Conservation (phyloP, 163 green algal genomes). For the Chlamydomonas reinhardtii region DNA sequence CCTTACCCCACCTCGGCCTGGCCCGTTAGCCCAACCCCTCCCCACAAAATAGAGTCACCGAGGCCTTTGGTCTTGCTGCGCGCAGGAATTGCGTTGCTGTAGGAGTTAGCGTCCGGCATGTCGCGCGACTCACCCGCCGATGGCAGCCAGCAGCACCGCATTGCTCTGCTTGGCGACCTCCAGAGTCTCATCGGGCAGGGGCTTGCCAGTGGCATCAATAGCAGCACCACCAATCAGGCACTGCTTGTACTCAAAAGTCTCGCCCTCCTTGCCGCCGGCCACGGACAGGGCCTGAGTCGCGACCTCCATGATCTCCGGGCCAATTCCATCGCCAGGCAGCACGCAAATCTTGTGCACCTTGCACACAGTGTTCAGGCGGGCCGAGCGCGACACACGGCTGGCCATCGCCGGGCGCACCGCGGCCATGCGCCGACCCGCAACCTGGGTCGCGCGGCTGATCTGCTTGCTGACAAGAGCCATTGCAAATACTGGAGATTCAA, state of each 20-base stretch:
- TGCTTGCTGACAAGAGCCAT: slow-evolving; percentile 43
- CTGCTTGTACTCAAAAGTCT: slow-evolving; percentile 88
- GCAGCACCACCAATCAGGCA: slow-evolving; percentile 94
- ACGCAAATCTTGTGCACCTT: slow-evolving; percentile 86
- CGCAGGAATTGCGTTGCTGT: too few relatives aligned
- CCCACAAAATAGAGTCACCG: too few relatives aligned
- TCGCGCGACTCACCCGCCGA: slow-evolving; percentile 84
- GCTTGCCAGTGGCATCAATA: slow-evolving; percentile 92
- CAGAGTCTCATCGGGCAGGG: slow-evolving; percentile 91
- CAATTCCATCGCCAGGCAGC: slow-evolving; percentile 97
- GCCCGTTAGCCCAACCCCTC: too few relatives aligned
- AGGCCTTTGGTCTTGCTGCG: too few relatives aligned
- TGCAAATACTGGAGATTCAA: neutral
- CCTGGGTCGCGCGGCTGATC: slow-evolving; percentile 25
- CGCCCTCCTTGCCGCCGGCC: slow-evolving; percentile 80
- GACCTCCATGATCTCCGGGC: slow-evolving; percentile 96
- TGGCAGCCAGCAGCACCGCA: slow-evolving; percentile 95
- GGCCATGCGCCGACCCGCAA: slow-evolving; percentile 15
- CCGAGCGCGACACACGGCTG: slow-evolving; percentile 22
- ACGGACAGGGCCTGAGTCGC: slow-evolving; percentile 84
- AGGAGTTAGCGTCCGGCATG: too few relatives aligned
- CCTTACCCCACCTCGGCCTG: too few relatives aligned
- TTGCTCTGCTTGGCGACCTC: slow-evolving; percentile 87
- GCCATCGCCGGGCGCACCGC: neutral
- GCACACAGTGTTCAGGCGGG: slow-evolving; percentile 39